Base-by-base conservation (phyloP, 805 yeast genomes). In the Lipomyces oligophaga region DNA sequence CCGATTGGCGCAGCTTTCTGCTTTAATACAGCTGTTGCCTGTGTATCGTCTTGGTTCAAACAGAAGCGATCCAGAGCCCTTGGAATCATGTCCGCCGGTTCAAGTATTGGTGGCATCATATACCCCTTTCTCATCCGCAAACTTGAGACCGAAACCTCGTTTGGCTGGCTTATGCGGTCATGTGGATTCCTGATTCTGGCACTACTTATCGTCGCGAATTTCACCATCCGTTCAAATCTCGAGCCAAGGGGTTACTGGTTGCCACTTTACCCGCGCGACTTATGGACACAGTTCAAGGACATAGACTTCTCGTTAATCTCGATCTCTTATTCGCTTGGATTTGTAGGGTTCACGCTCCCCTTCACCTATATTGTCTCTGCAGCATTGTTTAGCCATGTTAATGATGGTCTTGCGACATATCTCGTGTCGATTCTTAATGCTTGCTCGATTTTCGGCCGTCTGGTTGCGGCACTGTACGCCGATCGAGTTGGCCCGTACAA, bases 121-220 rank as follows among this genome's bases (percentile, higher is more conserved):
- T 75, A 72, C 58, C 77, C 80, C 5, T 60, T 74, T 38, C 67
- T 73, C 67, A 66, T 76, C 19, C 67, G 73, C 37, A 60, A 60
- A 20, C 60, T 76, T 34, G 69, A 71, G 40, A 49, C 58, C 6
- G 59, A 63, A 16, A 67, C 75, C 16, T 81, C 82, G 1, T 77
- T 74, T 55, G 68, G 66, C 8, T 78, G 82, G 81, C 71, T 78
- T 3, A 67, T 75, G 44, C 67, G 83, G 39, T 65, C 70, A 13
- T 62, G 77, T 43, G 77, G 76, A 0, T 71, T 78, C 52, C 60
- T 76, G 16, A 65, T 71, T 39, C 54, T 69, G 5, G 68, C 49
- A 0, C 62, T 66, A n/a, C 47, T 56, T 11, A 33, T 47, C 5
- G 38, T 63, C 7, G 50, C 66, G 30, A 55, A 58, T 21, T 22